Conservation (phyloP, 495 filamentous ascomycete species). For the Talaromyces ruber region DNA sequence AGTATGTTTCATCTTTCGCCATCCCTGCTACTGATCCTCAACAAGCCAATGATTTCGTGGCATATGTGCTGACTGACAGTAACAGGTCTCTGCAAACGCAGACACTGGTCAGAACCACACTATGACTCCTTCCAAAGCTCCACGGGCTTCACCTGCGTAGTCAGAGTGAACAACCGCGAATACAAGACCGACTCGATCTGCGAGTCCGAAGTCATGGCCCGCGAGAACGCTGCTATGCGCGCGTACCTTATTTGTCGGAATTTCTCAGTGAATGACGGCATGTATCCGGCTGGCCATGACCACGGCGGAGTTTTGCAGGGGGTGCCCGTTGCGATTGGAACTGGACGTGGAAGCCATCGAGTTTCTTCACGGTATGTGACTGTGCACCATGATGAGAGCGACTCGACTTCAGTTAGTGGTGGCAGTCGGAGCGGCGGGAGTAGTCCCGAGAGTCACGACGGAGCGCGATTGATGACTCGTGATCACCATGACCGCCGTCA, state of each 20-base stretch:
- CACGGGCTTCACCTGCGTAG: constrained; percentile 78
- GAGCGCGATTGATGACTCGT: constrained; percentile 14
- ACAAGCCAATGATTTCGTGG: neutral
- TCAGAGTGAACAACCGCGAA: constrained; percentile 92
- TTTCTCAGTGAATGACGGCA: constrained; percentile 96
- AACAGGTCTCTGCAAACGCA: constrained; percentile 89
- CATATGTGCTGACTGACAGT: constrained; percentile 7
- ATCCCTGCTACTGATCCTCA: neutral
- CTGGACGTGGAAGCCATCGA: constrained; percentile 30
- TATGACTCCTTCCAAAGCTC: constrained; percentile 71
- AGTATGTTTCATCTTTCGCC: constrained; percentile 38
- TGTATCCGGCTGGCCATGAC: constrained; percentile 67
- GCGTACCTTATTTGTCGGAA: constrained; percentile 98
- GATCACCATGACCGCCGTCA: constrained; percentile 6
- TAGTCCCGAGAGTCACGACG: constrained; percentile 45
- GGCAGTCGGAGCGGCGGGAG: constrained; percentile 47
- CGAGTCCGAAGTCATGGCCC: constrained; percentile 70
- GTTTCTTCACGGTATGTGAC: neutral
- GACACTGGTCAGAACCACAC: constrained; percentile 86
- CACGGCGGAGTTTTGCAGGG: constrained; percentile 75
- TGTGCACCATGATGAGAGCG: constrained; percentile 31
- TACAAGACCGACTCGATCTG: constrained; percentile 88
- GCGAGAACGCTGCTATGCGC: constrained; percentile 92
- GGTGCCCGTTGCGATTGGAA: constrained; percentile 65
- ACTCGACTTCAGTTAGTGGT: constrained; percentile 30